Percentiles rank a stretch among this genome's conserved stretches.
Conservation (phyloP, 345 rosid genomes). For the Acer saccharum region DNA sequence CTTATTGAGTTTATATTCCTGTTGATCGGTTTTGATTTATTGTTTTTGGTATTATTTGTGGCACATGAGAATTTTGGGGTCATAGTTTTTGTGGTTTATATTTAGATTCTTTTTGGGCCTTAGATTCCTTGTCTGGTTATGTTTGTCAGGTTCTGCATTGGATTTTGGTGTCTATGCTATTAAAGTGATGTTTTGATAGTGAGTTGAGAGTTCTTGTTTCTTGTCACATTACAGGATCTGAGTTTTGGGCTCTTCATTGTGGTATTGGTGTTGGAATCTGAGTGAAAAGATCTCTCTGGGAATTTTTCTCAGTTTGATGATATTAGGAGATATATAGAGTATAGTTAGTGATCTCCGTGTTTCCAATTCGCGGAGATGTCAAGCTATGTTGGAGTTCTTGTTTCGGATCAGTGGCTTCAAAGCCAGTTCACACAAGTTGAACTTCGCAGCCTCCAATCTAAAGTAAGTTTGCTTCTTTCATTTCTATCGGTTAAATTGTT, state of each 20-base stretch:
- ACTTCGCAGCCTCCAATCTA: constrained; percentile 80
- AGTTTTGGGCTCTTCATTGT: constrained; percentile 27
- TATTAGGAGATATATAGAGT: constrained; percentile 3
- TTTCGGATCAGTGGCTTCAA: constrained; percentile 84
- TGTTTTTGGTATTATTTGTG: not conserved
- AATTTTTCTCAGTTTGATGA: constrained; percentile 15
- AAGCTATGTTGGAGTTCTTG: constrained; percentile 61
- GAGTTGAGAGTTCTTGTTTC: constrained; percentile 8
- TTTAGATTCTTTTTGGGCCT: not conserved
- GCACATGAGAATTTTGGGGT: constrained; percentile 1
- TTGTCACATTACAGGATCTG: constrained; percentile 26
- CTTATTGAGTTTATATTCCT: constrained; percentile 12
- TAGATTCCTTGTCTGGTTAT: constrained; percentile 3
- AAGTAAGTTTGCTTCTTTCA: constrained; percentile 46
- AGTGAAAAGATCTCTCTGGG: constrained; percentile 12
- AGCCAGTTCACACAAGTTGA: constrained; percentile 90
- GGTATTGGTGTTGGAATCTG: constrained; percentile 26
- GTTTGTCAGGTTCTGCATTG: constrained; percentile 13
- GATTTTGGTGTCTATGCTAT: constrained; percentile 12
- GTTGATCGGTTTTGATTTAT: constrained; percentile 17
- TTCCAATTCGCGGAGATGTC: constrained; percentile 57
- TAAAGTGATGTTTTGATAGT: not conserved
- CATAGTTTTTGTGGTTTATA: constrained; percentile 14
- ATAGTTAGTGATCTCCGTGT: constrained; percentile 19
- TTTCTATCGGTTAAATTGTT: constrained; percentile 1